These are phyloP conservation scores for Cardamine resedifolia DNA, from an alignment of 345 rosid species.

Conservation along the genomic window DNA sequence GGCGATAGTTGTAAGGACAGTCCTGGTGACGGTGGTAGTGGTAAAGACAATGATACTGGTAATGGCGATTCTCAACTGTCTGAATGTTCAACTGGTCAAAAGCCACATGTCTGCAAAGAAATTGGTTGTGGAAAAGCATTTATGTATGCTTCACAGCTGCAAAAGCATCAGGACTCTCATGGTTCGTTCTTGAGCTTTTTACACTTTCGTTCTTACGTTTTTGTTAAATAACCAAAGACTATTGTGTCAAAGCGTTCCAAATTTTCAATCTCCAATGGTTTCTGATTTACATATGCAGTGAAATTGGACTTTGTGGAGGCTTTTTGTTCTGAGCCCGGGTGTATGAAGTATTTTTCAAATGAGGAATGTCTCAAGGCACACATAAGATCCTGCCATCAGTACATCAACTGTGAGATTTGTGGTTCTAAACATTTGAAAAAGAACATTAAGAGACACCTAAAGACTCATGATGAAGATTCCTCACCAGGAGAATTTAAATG, in stretches of 20 bases:
- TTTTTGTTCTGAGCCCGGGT: constrained; percentile 68
- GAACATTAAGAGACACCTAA: constrained; percentile 77
- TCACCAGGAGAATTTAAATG: constrained; percentile 50
- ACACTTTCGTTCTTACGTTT: no score
- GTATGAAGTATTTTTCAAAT: constrained; percentile 76
- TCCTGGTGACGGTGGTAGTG: not conserved
- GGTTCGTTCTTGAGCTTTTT: constrained; percentile 35
- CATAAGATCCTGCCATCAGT: constrained; percentile 58
- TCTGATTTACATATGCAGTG: constrained; percentile 45
- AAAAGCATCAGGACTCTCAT: constrained; percentile 76
- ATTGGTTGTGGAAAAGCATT: constrained; percentile 81
- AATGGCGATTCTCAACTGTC: constrained; percentile 18
- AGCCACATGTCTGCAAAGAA: constrained; percentile 61
- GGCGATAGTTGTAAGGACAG: not conserved
- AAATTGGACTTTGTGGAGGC: constrained; percentile 71
- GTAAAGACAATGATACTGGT: not conserved
- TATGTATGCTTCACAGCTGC: constrained; percentile 56
- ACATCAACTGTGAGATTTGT: constrained; percentile 60
- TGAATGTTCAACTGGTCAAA: constrained; percentile 21
- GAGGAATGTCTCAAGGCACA: constrained; percentile 70
- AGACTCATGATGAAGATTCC: constrained; percentile 52
- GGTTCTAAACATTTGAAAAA: constrained; percentile 63
- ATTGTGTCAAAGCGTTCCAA: not conserved
- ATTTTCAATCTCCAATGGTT: constrained; percentile 11
- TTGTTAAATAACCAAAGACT: not conserved